Base-by-base conservation (phyloP, 192 early-diverging fungal species). In the Chytriomyces sp. region DNA sequence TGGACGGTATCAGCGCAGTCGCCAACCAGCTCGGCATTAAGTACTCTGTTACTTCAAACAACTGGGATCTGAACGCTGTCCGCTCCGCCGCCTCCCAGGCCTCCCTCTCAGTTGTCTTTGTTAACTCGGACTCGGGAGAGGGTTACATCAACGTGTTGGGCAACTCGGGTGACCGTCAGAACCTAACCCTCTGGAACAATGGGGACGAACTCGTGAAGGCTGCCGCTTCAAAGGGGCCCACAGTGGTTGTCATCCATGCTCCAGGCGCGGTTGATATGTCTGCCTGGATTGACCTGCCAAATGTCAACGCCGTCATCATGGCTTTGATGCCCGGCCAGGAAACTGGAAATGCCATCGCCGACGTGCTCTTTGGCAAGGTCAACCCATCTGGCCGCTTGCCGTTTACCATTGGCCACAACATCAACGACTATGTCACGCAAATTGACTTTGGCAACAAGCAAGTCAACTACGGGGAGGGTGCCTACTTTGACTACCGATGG, bases 371-470 rank as follows among this genome's bases (percentile, higher is more conserved):
- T 67, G 88, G 89, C 25, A 71, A 85, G 38, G 80, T 90, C 52
- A 90, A 88, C 64, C 89, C 89, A 12, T 85, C 84, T 44, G 88
- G 88, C 19, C 72, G 86, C 22, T 77, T 91, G 8, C 89, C 89
- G 26, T 90, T 90, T 68, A 90, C 87, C 34, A 87, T 90, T 49
- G 44, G 44, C 14, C 44, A 49, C 44, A 49, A 49, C 44, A 49
- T 49, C 22, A 49, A 14, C 44, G 44, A 49, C 44, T 49, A 49
- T 22, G 17, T n/a, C 44, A 49, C 44, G 14, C 44, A 49, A 49
- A 49, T 49, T 22, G 44, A 49, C 44, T n/a, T 49, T 14, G 22
- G n/a, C 59, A 65, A 17, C 28, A 37, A 52, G 26, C 53, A 77
- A 36, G 17, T n/a, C 17, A 14, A 49, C 44, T 90, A 90, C 75